Evolutionary conservation across 371 early-diverging fungal genomes (phyloP), one percentile per base, ranked within the genome.

Genomic region (Smittium culicis): DNA sequence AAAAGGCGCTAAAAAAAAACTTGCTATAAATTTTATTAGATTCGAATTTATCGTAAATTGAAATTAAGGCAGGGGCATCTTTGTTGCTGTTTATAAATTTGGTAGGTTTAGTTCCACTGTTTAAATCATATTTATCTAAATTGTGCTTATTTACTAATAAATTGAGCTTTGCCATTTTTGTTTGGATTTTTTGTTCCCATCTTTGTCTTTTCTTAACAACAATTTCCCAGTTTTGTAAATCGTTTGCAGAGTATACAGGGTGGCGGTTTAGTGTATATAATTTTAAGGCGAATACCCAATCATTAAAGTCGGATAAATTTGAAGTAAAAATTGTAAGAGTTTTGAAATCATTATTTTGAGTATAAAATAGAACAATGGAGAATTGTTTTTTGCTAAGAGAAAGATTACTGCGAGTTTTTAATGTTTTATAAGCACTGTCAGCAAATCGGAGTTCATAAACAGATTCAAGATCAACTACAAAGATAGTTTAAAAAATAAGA

Each of bases 381-480:
- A 68, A 67, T 32, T 24, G 54, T 56, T 65, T 61, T 5, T 70
- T 60, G 54, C 72, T 70, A 30, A 68, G 66, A 25, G 77, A 73
- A 35, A 76, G 35, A 34, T 73, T 55, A 61, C 61, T 64, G 16
- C 67, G 68, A 64, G 72, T 62, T 34, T 65, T 62, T 1, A 74
- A 71, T 8, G 78, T 70, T 71, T 78, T 70, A 59, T 70, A 67
- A 24, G 77, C 77, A 55, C 65, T 69, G 35, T 70, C 68, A 28
- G 78, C 77, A 20, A 78, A 66, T 5, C 77, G 70, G 16, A 77
- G 30, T 66, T 77, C 77, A 35, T 72, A 69, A 54, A 77, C 76
- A 59, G 70, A 68, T 69, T 77, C 77, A 30, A 77, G 68, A 61
- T 77, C 73, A 64, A 77, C 75, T 74, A 77, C 35, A 67, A 16